Base-by-base conservation (phyloP, 805 yeast genomes). In the Candida succiphila region DNA sequence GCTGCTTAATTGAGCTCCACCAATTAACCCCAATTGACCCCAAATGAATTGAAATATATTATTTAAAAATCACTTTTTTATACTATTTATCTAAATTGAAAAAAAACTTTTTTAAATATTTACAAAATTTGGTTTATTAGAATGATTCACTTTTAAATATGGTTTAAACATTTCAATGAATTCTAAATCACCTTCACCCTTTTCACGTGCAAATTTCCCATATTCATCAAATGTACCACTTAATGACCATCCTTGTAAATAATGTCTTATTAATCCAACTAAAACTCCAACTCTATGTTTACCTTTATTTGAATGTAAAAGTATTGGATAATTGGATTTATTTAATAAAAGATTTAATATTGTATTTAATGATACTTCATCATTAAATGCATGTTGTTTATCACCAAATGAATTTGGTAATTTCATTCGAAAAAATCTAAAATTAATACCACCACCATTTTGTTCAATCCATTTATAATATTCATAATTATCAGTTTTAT, bases 291-390 rank as follows among this genome's bases (percentile, higher is more conserved):
- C 88, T 28, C 98, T 60, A 53, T 89, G 98, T 54, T 92, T 92
- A n/a, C 98, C 98, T 60, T 89, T 89, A 56, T 92, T 86, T 4
- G 96, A 86, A 54, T 92, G 97, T 10, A 89, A 72, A 36, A 89
- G 63, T 10, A 89, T 75, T 1, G 98, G 98, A 51, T 81, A 85
- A 52, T 87, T 87, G 12, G 76, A 73, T 30, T 64, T 65, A 45
- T 80, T 70, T 22, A 77, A 51, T 31, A 82, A 63, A 25, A 80
- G 46, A 36, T 69, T 63, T 27, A 82, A 58, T 1, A 84, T 78
- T 17, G 57, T 51, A 17, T 72, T 63, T 37, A 87, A 67, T 24
- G 23, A 21, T 4, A 77, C 71, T 41, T 77, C 75, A 38, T 73
- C 75, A 54, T 63, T 65, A 7, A 67, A 60, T 50, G 78, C 77